phyloP scores from a whole-genome alignment of 106 monocot species.

The Cymbidium sinense region DNA sequence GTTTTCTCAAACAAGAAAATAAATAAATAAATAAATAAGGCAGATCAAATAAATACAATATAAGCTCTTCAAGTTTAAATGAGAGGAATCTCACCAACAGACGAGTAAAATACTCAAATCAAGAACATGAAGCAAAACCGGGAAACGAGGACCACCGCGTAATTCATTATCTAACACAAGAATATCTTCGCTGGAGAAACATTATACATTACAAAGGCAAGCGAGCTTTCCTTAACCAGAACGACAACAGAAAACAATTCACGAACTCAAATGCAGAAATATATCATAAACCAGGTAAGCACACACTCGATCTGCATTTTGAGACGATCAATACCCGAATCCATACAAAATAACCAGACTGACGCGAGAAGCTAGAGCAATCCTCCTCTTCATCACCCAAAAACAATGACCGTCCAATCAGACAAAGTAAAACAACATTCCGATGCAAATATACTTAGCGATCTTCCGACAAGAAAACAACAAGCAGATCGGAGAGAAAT shows the following conservation, averaged over 20 bases:
- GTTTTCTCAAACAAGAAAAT: no score
- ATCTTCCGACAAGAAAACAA: not conserved
- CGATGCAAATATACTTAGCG: not conserved
- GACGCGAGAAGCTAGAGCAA: not conserved
- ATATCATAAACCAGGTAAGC: not conserved
- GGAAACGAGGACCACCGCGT: not conserved
- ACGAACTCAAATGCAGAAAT: not conserved
- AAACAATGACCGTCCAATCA: not conserved
- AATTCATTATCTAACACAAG: not conserved
- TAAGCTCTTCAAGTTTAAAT: not conserved
- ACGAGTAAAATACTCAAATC: no score
- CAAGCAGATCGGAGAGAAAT: not conserved
- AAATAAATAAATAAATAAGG: no score
- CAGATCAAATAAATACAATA: no score
- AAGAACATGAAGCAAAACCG: no score
- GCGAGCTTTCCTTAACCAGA: not conserved
- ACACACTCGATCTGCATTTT: not conserved
- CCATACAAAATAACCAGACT: not conserved
- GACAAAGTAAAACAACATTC: not conserved
- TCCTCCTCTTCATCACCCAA: not conserved
- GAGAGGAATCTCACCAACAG: not conserved
- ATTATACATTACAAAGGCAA: not conserved
- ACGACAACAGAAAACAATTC: not conserved
- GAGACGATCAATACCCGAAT: not conserved
- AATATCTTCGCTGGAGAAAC: not conserved